Evolutionary conservation across 352 stramenopile genomes (phyloP), one percentile per base, ranked within the genome.

Genomic region (Phytopythium boreale): DNA sequence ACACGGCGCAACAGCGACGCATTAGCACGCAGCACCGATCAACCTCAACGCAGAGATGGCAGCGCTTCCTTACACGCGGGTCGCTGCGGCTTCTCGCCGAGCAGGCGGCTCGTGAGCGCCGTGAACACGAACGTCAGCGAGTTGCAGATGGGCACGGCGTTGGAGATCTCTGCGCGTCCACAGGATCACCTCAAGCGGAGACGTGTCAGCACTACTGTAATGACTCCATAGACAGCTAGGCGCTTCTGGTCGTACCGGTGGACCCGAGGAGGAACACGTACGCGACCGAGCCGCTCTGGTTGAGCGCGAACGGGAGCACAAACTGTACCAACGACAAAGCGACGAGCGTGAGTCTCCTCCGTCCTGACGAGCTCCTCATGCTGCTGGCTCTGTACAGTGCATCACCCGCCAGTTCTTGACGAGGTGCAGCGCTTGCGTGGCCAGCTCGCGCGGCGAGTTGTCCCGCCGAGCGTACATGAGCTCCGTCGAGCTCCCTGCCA

Each of bases 61-160:
- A 59, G 10, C 17, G 20, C 17, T 6, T 79, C n/a, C 84, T 52
- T 78, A 95, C 87, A 93, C 9, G 62, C 29, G 57, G 87, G 84
- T 55, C 82, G 79, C 46, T 86, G 82, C 2, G 84, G 83, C 43
- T 75, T 82, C 59, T 95, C 87, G 15, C 87, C 87, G 27, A 95
- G 70, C 22, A 93, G 41, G 15, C 81, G 80, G 69, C 83, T 93
- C 27, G 80, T 93, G 27, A 93, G 76, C 14, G 82, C 87, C n/a
- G 87, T 95, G 71, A 93, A 95, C 46, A 94, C 85, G 64, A 95
- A 95, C 9, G 85, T 92, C 50, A 95, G 70, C 53, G 87, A 93
- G 68, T 95, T 95, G 83, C 84, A 95, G 70, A 95, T 95, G 37
- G 85, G 85, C n/a, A 93, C 85, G 27, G 87, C 85, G 64, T 79